Conservation (phyloP, 768 basidiomycete genomes). For the Chalciporus pseudorubinellus region DNA sequence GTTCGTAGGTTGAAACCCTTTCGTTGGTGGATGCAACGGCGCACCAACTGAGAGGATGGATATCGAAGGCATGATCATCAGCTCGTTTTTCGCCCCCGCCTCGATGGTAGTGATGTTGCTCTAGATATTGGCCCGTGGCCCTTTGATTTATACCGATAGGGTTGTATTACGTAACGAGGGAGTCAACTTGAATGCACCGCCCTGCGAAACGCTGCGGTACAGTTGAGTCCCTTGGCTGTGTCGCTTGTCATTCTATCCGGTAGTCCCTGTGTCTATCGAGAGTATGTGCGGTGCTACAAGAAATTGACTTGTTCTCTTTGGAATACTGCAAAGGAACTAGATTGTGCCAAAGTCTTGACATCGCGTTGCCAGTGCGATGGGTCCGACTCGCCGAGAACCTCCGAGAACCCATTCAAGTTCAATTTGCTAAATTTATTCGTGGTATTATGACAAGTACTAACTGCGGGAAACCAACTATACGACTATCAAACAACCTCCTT, state of each 20-base stretch:
- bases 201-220: conserved; percentile 3
- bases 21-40: neutral
- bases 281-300: conserved; percentile 10
- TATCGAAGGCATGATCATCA: conserved; percentile 25
- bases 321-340: conserved; percentile 10
- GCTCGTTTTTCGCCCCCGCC: neutral
- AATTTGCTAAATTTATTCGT: neutral
- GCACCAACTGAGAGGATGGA: conserved; percentile 23
- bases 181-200: conserved; percentile 8
- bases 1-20: conserved; percentile 53
- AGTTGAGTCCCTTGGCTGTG: conserved; percentile 16
- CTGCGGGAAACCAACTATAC: neutral
- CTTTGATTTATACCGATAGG: neutral
- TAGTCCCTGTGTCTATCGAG: conserved; percentile 12
- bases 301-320: conserved; percentile 6
- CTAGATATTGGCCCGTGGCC: conserved; percentile 1
- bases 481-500: neutral
- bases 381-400: too few relatives aligned
- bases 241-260: conserved; percentile 3
- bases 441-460: conserved; percentile 4
- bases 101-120: conserved; percentile 3
- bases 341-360: neutral
- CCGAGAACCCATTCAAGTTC: neutral
- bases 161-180: conserved; percentile 20
- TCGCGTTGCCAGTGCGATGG: too few relatives aligned